Evolutionary conservation across 2,329 filamentous ascomycete genomes (phyloP).

Genomic region (Echinosphaeria canescens): DNA sequence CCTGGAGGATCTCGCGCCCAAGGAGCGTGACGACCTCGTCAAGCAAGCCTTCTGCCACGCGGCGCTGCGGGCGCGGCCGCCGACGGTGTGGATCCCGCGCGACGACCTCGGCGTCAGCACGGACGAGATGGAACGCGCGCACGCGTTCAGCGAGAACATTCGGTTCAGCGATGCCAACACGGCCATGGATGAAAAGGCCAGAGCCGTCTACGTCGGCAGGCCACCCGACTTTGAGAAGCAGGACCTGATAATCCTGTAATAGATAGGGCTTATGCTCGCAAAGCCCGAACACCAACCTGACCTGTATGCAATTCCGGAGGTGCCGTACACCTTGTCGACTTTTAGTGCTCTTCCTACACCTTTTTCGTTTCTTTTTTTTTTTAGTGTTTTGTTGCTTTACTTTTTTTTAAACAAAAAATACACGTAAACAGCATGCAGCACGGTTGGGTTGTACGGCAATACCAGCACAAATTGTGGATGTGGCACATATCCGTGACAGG

Average conservation of each 20-base stretch:
- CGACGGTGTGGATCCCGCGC: conserved; percentile 82
- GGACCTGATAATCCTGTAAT: conserved; percentile 62
- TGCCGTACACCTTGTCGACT: too few species aligned
- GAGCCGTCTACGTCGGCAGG: conserved; percentile 65
- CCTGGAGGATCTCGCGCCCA: conserved; percentile 80
- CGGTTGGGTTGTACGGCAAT: too few species aligned
- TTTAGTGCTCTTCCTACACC: too few species aligned
- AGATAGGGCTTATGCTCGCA: too few species aligned
- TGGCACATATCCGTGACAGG: too few species aligned
- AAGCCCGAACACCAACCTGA: too few species aligned
- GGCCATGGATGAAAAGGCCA: conserved; percentile 61
- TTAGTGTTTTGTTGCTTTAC: too few species aligned
- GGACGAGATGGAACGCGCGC: conserved; percentile 68
- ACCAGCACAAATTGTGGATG: too few species aligned
- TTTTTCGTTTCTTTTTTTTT: too few species aligned
- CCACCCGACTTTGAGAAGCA: conserved; percentile 81
- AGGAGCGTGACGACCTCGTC: conserved; percentile 70
- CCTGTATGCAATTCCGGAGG: too few species aligned
- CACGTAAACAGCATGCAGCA: too few species aligned
- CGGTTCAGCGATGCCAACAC: conserved; percentile 94
- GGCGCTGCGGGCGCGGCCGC: conserved; percentile 63
- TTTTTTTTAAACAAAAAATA: too few species aligned
- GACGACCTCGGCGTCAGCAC: conserved; percentile 82
- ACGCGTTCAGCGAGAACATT: conserved; percentile 54
- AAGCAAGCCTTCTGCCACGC: conserved; percentile 80